Evolutionary conservation across 179 eudicot genomes (phyloP).

Genomic region (Actinidia arguta): DNA sequence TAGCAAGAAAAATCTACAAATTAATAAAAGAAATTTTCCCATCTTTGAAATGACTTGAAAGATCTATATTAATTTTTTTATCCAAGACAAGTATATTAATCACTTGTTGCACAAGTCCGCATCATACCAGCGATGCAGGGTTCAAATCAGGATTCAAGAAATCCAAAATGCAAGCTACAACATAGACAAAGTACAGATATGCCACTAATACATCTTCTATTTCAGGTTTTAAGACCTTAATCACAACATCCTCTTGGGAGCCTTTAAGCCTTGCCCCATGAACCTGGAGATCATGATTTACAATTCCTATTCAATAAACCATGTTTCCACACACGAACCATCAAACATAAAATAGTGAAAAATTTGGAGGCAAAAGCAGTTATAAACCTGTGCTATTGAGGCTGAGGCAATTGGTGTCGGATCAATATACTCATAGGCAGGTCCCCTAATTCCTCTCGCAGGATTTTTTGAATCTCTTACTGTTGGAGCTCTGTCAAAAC

Average conservation of each 20-base stretch:
- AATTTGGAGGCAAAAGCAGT: not conserved
- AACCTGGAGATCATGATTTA: conserved; percentile 57
- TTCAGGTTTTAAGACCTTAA: conserved; percentile 96
- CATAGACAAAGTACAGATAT: no score
- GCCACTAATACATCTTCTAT: no score
- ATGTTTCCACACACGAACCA: not conserved
- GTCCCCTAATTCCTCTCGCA: conserved; percentile 84
- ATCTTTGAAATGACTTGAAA: not conserved
- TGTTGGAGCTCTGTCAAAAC: conserved; percentile 90
- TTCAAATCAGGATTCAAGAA: no score
- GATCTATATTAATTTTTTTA: not conserved
- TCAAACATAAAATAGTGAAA: conserved; percentile 8
- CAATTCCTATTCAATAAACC: not conserved
- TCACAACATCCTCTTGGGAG: conserved; percentile 86
- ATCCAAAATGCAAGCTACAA: no score
- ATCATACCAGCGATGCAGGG: conserved; percentile 89
- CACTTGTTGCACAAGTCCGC: not conserved
- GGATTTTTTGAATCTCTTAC: conserved; percentile 77
- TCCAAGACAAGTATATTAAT: not conserved
- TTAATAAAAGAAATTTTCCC: not conserved
- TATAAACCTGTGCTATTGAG: conserved; percentile 94
- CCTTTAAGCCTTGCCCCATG: conserved; percentile 94
- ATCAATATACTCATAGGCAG: conserved; percentile 91
- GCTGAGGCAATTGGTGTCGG: conserved; percentile 98
- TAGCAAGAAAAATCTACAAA: not conserved